phyloP scores from a whole-genome alignment of 2,329 filamentous ascomycete species.

The Talaromyces pinophilus region DNA sequence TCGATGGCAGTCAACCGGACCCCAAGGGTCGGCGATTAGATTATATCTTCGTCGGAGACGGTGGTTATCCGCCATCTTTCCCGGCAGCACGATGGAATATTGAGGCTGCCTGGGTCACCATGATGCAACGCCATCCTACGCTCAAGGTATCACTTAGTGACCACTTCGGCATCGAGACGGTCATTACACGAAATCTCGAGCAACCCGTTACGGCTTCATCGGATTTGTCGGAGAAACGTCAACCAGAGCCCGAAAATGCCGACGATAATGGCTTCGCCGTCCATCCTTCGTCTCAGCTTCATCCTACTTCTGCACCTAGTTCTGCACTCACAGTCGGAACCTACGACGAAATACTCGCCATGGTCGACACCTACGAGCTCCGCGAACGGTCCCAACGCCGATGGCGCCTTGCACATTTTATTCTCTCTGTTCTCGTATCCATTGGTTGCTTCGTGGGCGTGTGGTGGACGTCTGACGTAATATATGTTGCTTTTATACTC shows the following conservation, averaged over 20 bases:
- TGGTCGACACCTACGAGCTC: conserved; percentile 66
- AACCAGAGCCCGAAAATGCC: conserved; percentile 23
- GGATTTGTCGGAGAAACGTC: conserved; percentile 11
- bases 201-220: conserved; percentile 2
- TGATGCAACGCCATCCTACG: conserved; percentile 77
- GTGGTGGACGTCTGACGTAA: conserved; percentile 70
- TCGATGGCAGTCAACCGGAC: conserved; percentile 69
- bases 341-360: conserved; percentile 72
- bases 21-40: conserved; percentile 82
- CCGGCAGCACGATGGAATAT: conserved; percentile 64
- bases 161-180: conserved; percentile 88
- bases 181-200: conserved; percentile 51
- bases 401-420: conserved; percentile 74
- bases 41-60: conserved; percentile 82
- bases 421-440: conserved; percentile 64
- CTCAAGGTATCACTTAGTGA: conserved; percentile 87
- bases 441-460: conserved; percentile 76
- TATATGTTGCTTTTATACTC: conserved; percentile 77
- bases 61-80: conserved; percentile 38
- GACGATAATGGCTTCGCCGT: conserved; percentile 25
- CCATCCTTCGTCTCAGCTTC: conserved; percentile 14
- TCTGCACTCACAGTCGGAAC: conserved; percentile 49
- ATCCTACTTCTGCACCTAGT: conserved; percentile 28
- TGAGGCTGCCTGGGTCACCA: conserved; percentile 69
- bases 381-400: conserved; percentile 73